phyloP scores from a whole-genome alignment of 2,329 filamentous ascomycete species.

The Fusarium sp. region DNA sequence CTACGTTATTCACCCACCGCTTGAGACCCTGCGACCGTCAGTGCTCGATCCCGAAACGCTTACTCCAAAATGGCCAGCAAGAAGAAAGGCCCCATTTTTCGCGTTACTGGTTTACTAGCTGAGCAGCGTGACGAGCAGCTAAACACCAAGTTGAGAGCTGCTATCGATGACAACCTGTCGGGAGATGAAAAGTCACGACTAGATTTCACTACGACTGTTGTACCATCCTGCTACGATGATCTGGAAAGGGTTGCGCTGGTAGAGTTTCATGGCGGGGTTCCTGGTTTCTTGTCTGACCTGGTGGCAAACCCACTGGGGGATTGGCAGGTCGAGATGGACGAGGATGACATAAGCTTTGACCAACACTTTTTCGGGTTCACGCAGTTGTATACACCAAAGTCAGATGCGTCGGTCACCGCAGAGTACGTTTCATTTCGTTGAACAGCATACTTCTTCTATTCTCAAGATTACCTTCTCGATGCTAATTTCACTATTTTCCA shows the following conservation, averaged over 20 bases:
- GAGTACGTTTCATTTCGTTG: background rate
- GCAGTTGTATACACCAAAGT: background rate
- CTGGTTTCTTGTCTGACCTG: background rate
- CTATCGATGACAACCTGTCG: background rate
- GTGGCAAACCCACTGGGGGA: background rate
- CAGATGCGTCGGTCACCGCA: background rate
- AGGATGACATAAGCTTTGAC: background rate
- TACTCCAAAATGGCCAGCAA: background rate
- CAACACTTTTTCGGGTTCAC: slow-evolving; percentile 1
- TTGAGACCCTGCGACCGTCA: too few relatives aligned
- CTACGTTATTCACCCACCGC: too few relatives aligned
- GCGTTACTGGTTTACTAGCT: slow-evolving; percentile 2
- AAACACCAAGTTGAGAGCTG: background rate
- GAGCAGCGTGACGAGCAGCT: background rate
- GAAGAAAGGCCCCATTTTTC: slow-evolving; percentile 9
- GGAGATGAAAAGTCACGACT: background rate
- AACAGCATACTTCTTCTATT: too few relatives aligned
- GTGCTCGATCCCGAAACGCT: background rate
- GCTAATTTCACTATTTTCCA: background rate
- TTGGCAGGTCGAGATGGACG: background rate
- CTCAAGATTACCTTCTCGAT: background rate
- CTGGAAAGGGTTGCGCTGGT: background rate
- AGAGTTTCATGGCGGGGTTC: background rate
- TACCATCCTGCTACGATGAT: background rate
- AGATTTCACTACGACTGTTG: background rate